Evolutionary conservation across 305 asterid species (phyloP).

Genomic region (Fraxinus latifolia): DNA sequence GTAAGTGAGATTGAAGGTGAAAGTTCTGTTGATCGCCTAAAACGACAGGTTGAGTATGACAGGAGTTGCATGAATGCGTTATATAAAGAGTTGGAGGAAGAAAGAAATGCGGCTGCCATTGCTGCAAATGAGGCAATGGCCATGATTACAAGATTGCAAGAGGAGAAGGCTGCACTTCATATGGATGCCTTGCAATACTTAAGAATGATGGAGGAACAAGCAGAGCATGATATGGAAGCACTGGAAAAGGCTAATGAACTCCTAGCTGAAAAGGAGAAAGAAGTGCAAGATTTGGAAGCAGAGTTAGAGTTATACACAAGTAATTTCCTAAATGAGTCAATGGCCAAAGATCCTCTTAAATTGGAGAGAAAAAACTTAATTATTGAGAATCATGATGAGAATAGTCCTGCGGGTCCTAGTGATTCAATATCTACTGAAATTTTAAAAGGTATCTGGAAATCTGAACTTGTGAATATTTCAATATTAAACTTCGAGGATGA

Average conservation of each 20-base stretch:
- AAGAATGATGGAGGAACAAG: slow-evolving; percentile 94
- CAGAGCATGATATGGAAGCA: slow-evolving; percentile 81
- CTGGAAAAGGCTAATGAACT: slow-evolving; percentile 67
- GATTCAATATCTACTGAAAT: slow-evolving; percentile 22
- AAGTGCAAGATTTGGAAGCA: slow-evolving; percentile 64
- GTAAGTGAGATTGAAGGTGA: slow-evolving; percentile 55
- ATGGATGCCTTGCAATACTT: slow-evolving; percentile 88
- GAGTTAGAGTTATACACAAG: slow-evolving; percentile 55
- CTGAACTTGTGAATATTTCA: slow-evolving; percentile 14
- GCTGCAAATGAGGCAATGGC: slow-evolving; percentile 84
- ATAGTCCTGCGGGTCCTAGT: slow-evolving; percentile 17
- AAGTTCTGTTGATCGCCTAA: slow-evolving; percentile 39
- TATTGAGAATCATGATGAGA: slow-evolving; percentile 25
- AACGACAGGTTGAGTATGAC: slow-evolving; percentile 56
- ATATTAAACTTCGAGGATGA: slow-evolving; percentile 44
- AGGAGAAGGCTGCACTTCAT: slow-evolving; percentile 79
- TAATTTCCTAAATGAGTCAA: slow-evolving; percentile 31
- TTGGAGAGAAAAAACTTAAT: slow-evolving; percentile 22
- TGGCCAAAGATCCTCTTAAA: slow-evolving; percentile 12
- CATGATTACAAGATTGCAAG: slow-evolving; percentile 89
- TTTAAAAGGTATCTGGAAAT: slow-evolving; percentile 22
- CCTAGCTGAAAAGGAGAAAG: slow-evolving; percentile 72
- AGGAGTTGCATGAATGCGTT: slow-evolving; percentile 40
- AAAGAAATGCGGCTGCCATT: slow-evolving; percentile 70
- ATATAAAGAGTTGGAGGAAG: slow-evolving; percentile 73